A percentile compares a stretch with the other conserved stretches of the same genome.
Conservation (phyloP, 768 basidiomycete genomes). For the Astraeus odoratus region DNA sequence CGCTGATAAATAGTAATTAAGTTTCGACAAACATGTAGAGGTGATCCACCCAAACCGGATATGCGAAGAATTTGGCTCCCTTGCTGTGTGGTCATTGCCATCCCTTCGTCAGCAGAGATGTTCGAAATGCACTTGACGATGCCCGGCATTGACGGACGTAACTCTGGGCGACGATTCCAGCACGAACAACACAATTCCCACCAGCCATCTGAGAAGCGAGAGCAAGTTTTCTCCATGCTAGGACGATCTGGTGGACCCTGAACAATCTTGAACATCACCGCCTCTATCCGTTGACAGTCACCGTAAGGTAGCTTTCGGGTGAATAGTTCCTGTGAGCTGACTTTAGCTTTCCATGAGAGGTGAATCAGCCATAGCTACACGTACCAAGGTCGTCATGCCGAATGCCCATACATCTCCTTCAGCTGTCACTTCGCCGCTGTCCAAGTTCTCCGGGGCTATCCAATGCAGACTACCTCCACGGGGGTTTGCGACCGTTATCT, state of each 20-base stretch:
- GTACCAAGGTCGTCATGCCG: background rate
- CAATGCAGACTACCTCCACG: background rate
- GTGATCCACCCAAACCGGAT: background rate
- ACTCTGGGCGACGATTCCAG: background rate
- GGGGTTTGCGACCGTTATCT: background rate
- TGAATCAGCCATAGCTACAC: background rate
- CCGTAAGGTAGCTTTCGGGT: background rate
- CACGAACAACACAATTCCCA: background rate
- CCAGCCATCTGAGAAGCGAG: background rate
- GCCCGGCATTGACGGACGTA: background rate
- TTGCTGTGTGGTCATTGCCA: background rate
- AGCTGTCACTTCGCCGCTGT: background rate
- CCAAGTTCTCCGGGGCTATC: conserved; percentile 1
- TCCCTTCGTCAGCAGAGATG: background rate
- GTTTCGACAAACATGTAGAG: background rate
- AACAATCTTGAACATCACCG: background rate
- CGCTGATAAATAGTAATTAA: background rate
- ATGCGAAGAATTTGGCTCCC: background rate
- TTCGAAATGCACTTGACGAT: background rate
- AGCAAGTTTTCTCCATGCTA: background rate
- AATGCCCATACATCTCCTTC: background rate
- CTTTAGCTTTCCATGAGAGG: too few relatives aligned
- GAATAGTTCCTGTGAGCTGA: background rate
- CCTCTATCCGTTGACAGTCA: background rate
- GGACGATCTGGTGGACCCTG: background rate